phyloP scores from a whole-genome alignment of 139 green algal species.

The Ulvella scutata region DNA sequence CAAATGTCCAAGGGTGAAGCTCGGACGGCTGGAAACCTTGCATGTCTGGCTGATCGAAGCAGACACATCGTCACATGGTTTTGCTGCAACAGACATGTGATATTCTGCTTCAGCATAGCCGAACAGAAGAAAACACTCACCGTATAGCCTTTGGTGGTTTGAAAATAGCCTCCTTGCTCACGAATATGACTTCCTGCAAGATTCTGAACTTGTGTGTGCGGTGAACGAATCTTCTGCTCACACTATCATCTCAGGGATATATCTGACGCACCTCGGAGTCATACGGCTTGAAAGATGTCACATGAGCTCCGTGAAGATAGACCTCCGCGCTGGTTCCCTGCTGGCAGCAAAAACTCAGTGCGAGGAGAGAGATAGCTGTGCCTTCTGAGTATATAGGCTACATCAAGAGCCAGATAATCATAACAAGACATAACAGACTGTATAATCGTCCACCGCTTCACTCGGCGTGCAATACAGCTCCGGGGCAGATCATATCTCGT shows the following conservation, averaged over 20 bases:
- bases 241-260: background rate
- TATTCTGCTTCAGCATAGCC: too few relatives aligned
- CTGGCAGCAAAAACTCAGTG: too few relatives aligned
- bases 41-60: too few relatives aligned
- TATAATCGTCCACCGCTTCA: too few relatives aligned
- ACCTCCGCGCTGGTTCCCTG: conserved; percentile 31
- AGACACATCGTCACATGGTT: background rate
- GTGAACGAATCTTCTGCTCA: background rate
- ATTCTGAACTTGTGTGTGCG: too few relatives aligned
- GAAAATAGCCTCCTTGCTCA: conserved; percentile 62
- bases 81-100: background rate
- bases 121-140: conserved; percentile 8
- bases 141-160: conserved; percentile 72
- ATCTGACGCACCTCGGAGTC: conserved; percentile 19
- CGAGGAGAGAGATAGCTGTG: too few relatives aligned
- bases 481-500: too few relatives aligned
- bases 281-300: conserved; percentile 35
- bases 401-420: too few relatives aligned
- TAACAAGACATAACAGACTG: too few relatives aligned
- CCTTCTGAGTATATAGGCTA: too few relatives aligned
- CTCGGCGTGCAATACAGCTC: too few relatives aligned
- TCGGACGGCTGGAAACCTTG: background rate
- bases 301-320: conserved; percentile 49
- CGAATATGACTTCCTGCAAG: conserved; percentile 54
- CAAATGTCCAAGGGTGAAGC: background rate